A percentile compares a stretch with the other conserved stretches of the same genome.
phyloP scores from a whole-genome alignment of 2,329 filamentous ascomycete genomes.

The Tolypocladium cylindrosporum region DNA sequence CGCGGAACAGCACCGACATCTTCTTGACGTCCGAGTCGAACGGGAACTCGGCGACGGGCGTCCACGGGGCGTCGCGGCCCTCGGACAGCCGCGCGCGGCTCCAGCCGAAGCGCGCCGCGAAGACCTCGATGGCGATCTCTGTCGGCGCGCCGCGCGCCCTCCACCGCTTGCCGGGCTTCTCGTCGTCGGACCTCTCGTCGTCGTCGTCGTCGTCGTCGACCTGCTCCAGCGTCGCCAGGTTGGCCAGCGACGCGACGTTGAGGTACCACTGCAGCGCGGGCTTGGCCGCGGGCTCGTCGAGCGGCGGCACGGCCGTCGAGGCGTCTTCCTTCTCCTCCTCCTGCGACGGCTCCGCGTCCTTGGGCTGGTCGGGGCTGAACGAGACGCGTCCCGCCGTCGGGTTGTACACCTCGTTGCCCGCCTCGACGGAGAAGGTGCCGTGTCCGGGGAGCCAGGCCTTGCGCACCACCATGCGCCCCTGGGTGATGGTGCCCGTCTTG shows the following conservation, averaged over 20 bases:
- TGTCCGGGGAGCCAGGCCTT: constrained; percentile 41
- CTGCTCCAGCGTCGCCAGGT: constrained; percentile 52
- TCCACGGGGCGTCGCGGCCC: constrained; percentile 41
- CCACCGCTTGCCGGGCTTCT: constrained; percentile 32
- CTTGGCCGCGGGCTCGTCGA: constrained; percentile 25
- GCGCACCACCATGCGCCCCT: constrained; percentile 43
- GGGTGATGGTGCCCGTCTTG: constrained; percentile 46
- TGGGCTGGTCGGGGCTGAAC: constrained; percentile 24
- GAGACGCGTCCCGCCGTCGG: constrained; percentile 39
- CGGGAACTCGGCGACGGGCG: constrained; percentile 56
- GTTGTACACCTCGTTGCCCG: constrained; percentile 47
- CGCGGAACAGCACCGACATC: constrained; percentile 61
- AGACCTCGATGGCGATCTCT: constrained; percentile 67
- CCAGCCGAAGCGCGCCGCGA: constrained; percentile 58
- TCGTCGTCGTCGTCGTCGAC: constrained; percentile 30
- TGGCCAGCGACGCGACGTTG: constrained; percentile 54
- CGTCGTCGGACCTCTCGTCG: constrained; percentile 21
- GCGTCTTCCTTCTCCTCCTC: constrained; percentile 26
- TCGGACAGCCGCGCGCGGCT: constrained; percentile 42
- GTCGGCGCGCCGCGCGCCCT: constrained; percentile 52
- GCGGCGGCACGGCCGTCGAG: constrained; percentile 11
- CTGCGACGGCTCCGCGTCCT: constrained; percentile 23
- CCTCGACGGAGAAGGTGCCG: constrained; percentile 34
- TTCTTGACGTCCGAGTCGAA: constrained; percentile 69
- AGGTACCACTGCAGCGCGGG: constrained; percentile 45